A percentile compares a stretch with the other conserved stretches of the same genome.
Evolutionary conservation across 176 grass and related monocot genomes (phyloP).

Genomic region (Zoysia pacifica): DNA sequence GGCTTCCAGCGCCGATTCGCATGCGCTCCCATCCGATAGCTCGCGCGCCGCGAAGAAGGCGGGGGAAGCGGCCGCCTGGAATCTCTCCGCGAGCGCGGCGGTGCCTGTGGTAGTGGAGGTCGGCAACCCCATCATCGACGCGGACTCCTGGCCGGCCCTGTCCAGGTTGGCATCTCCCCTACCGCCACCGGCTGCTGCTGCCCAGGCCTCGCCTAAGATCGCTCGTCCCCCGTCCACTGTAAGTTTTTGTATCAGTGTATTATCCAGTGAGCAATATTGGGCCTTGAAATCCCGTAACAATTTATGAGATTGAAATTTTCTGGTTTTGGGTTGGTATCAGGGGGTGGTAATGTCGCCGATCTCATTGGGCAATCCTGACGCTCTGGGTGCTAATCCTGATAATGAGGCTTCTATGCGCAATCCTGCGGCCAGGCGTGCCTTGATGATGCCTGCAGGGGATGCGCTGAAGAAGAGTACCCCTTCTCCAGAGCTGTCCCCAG

Average conservation of each 20-base stretch:
- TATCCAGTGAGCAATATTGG: conserved; percentile 4
- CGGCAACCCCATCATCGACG: conserved; percentile 57
- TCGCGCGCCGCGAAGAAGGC: conserved; percentile 32
- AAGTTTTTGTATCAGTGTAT: conserved; percentile 40
- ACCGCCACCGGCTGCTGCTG: conserved; percentile 31
- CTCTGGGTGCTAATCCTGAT: conserved; percentile 26
- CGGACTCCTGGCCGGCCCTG: conserved; percentile 82
- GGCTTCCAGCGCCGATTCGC: conserved; percentile 51
- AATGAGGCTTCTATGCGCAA: conserved; percentile 19
- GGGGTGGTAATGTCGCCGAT: conserved; percentile 28
- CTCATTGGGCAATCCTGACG: conserved; percentile 26
- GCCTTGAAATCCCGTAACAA: not conserved
- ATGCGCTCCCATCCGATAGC: conserved; percentile 32
- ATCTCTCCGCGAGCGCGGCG: conserved; percentile 33
- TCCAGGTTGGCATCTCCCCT: conserved; percentile 51
- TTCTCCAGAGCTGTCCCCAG: conserved; percentile 36
- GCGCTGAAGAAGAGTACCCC: conserved; percentile 32
- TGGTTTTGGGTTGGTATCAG: conserved; percentile 33
- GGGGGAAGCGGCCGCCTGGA: conserved; percentile 42
- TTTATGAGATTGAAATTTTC: conserved; percentile 43
- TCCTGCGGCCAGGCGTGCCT: conserved; percentile 26
- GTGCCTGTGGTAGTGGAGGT: conserved; percentile 39
- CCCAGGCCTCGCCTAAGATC: conserved; percentile 49
- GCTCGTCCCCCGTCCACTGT: conserved; percentile 42
- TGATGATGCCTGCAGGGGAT: conserved; percentile 36